Evolutionary conservation across 176 grass and related monocot species (phyloP), one percentile per base, ranked within the genome.

Genomic region (Bolboschoenus planiculmis): DNA sequence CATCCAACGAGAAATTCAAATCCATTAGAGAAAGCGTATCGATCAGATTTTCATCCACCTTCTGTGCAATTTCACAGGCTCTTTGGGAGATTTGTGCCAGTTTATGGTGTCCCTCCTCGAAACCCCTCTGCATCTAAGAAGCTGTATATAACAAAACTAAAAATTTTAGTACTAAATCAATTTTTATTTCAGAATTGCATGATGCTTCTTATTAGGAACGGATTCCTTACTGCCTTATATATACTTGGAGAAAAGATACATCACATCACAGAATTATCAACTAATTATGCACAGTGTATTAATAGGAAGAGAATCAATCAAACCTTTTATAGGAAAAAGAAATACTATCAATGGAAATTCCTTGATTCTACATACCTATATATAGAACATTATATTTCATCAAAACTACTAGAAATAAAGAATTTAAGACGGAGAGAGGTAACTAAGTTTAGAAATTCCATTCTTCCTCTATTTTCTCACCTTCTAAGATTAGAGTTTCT

Each of bases 1-100:
- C 79, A 62, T 82, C 79, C 1, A 82, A 82, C 10, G 79, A 65
- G 33, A 82, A 18, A 27, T 29, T 46, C 11, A 82, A 62, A 8
- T 82, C 79, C 79, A 82, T 82, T 64, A 64, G 39, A 82, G 36
- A 58, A 58, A 81, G 20, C n/a, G 4, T 15, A 63, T 81, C 78
- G 0, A 16, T 82, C 24, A 64, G 27, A 82, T 64, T 42, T 65
- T 47, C 56, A 64, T 82, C 36, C 5, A 82, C 27, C 44, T 29
- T 50, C 23, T 3, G 26, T 33, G 14, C 72, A 20, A 51, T 18
- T 51, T 29, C 15, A 4, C 13, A 6, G 27, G 44, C 44, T 50
- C 13, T 76, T 2, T 76, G 44, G 20, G 72, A 76, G 6, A 76
- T 30, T 18, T 76, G 24, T 48, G 72, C 72, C 72, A 76, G 44